Percentiles rank a stretch among this genome's conserved stretches.
Conservation (phyloP, 73 alveolate species). For the Stentor roeselii region DNA sequence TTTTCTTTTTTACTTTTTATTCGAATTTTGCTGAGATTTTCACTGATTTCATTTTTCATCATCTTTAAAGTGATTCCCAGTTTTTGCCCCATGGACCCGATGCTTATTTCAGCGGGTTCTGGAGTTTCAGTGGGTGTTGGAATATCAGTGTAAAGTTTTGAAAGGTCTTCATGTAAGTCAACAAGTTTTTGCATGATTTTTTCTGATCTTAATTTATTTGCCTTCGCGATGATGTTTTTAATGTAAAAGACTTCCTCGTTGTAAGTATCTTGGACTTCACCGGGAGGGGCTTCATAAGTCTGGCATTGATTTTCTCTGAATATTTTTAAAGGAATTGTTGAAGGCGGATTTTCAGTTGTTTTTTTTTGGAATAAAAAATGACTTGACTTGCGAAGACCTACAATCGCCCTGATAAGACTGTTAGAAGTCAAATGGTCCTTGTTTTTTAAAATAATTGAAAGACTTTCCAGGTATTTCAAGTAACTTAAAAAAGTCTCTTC, state of each 20-base stretch:
- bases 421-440: not conserved
- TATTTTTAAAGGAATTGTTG: not conserved
- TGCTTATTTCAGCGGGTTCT: not conserved
- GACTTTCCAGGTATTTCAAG: not conserved
- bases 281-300: not conserved
- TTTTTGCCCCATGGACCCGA: not conserved
- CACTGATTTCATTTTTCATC: not conserved
- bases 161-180: not conserved
- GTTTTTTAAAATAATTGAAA: not conserved
- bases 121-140: constrained; percentile 2
- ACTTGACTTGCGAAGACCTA: not conserved
- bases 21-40: not conserved
- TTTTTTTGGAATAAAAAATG: too few relatives aligned
- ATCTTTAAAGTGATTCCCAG: not conserved
- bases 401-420: not conserved
- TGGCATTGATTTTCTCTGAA: not conserved
- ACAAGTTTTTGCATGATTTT: not conserved
- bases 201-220: not conserved
- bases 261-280: not conserved
- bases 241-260: not conserved
- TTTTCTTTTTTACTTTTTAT: not conserved
- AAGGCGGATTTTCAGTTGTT: too few relatives aligned
- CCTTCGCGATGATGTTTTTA: not conserved
- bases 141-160: not conserved
- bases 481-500: not conserved